Conservation (phyloP, 352 stramenopile species). For the Globisporangium acanthophoron region DNA sequence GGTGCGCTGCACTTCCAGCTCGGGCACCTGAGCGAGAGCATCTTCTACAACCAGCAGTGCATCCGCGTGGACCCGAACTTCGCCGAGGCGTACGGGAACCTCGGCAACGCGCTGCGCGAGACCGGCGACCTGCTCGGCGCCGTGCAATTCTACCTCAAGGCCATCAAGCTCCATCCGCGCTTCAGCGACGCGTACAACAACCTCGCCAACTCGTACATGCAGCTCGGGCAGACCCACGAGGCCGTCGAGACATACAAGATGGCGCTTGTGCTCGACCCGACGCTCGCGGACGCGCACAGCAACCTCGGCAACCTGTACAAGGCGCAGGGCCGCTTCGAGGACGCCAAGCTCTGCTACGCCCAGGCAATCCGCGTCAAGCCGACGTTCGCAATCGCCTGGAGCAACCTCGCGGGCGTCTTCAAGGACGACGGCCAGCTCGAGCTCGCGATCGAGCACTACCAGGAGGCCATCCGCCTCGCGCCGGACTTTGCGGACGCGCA, state of each 20-base stretch:
- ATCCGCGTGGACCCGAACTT: conserved; percentile 91
- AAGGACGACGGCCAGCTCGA: conserved; percentile 87
- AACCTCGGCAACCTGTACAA: conserved; percentile 95
- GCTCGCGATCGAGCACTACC: conserved; percentile 82
- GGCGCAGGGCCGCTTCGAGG: conserved; percentile 72
- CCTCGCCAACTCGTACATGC: conserved; percentile 89
- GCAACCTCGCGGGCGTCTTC: conserved; percentile 87
- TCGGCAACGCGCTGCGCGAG: conserved; percentile 95
- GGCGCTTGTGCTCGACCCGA: conserved; percentile 84
- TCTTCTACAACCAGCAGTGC: conserved; percentile 95
- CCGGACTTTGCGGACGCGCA: conserved; percentile 85
- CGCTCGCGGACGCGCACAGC: conserved; percentile 90
- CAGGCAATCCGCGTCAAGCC: conserved; percentile 88
- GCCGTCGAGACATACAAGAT: conserved; percentile 94
- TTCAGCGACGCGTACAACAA: conserved; percentile 93
- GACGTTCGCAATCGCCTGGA: conserved; percentile 90
- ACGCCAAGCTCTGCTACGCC: conserved; percentile 89
- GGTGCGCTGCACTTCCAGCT: conserved; percentile 93
- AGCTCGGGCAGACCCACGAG: conserved; percentile 83
- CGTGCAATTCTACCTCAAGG: conserved; percentile 91
- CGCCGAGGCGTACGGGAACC: conserved; percentile 91
- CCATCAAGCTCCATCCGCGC: conserved; percentile 90
- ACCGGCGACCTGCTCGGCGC: conserved; percentile 86
- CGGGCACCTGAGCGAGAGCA: conserved; percentile 87
- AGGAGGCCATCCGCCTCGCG: conserved; percentile 73